phyloP scores from a whole-genome alignment of 2,329 filamentous ascomycete species.

The Xylaria sp. region DNA sequence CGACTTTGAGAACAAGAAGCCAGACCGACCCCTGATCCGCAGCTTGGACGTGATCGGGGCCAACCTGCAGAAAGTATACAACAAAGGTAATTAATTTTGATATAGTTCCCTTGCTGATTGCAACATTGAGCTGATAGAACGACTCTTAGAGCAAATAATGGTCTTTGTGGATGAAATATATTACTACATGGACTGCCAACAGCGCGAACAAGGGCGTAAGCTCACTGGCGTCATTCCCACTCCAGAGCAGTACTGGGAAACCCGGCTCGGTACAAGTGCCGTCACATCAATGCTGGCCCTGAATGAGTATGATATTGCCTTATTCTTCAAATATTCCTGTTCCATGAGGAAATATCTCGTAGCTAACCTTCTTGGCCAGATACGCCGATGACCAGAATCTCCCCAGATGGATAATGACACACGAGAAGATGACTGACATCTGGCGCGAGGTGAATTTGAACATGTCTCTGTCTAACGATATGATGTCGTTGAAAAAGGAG shows the following conservation, averaged over 20 bases:
- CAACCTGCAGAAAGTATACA: neutral
- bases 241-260: constrained; percentile 1
- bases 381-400: neutral
- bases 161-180: constrained; percentile 4
- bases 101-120: neutral
- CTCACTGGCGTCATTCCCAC: constrained; percentile 3
- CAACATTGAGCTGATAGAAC: neutral
- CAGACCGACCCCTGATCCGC: constrained; percentile 1
- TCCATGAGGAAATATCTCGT: neutral
- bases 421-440: constrained; percentile 3
- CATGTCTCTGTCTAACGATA: constrained; percentile 4
- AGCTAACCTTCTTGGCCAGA: neutral
- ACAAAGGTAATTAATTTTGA: neutral
- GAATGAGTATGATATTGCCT: neutral
- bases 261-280: neutral
- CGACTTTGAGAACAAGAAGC: constrained; percentile 6
- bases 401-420: neutral
- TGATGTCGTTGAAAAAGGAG: constrained; percentile 5
- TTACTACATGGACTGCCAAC: constrained; percentile 4
- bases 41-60: constrained; percentile 7
- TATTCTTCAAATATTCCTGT: neutral
- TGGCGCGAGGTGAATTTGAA: constrained; percentile 4
- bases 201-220: constrained; percentile 1
- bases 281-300: neutral
- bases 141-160: neutral